These are phyloP conservation scores for Rhizophagus sp. DNA, from an alignment of 192 early-diverging fungal genomes.

Conservation along the genomic window DNA sequence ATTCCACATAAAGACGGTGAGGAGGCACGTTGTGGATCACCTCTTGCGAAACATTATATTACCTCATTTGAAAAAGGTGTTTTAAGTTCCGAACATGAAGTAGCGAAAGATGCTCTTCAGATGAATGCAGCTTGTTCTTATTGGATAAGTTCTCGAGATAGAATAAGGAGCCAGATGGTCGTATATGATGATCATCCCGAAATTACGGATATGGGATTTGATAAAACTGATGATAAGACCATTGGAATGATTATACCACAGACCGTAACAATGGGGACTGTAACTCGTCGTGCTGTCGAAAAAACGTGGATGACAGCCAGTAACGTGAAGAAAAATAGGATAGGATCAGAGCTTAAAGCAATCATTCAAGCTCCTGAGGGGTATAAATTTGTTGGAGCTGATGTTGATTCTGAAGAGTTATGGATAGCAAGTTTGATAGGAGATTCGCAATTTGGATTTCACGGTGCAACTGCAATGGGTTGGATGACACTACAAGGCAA, in stretches of 20 bases:
- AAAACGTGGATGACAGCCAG: constrained; percentile 94
- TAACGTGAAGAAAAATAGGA: constrained; percentile 84
- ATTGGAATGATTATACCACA: constrained; percentile 87
- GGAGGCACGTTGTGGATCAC: constrained; percentile 75
- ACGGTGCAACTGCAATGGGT: constrained; percentile 90
- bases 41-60: constrained; percentile 83
- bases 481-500: constrained; percentile 98
- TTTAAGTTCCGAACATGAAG: constrained; percentile 66
- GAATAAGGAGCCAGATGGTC: constrained; percentile 84
- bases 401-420: constrained; percentile 95
- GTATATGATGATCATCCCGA: constrained; percentile 61
- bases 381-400: constrained; percentile 90
- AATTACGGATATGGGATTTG: constrained; percentile 43
- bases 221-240: constrained; percentile 33
- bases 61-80: constrained; percentile 76
- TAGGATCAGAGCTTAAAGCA: constrained; percentile 94
- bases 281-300: constrained; percentile 93
- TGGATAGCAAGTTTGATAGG: constrained; percentile 96
- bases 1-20: constrained; percentile 91
- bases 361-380: constrained; percentile 81
- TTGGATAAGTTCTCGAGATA: constrained; percentile 84
- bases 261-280: constrained; percentile 90
- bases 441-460: constrained; percentile 90
- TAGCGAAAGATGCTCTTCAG: constrained; percentile 75
- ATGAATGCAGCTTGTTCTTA: constrained; percentile 83